Evolutionary conservation across 2,329 filamentous ascomycete species (phyloP).

Genomic region (Pleurostoma richardsiae): DNA sequence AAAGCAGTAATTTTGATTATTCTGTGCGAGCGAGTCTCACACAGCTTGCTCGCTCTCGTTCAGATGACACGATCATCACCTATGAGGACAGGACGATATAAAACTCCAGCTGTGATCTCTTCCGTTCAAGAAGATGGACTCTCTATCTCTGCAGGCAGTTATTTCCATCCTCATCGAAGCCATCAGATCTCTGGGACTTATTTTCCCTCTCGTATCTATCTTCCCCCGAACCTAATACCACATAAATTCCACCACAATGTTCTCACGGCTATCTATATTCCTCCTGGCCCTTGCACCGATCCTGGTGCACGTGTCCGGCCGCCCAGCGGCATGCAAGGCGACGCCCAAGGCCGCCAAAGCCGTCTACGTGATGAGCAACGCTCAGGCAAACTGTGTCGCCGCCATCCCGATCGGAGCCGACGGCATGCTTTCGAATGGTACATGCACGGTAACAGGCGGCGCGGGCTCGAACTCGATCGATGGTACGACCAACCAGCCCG

Average conservation of each 20-base stretch:
- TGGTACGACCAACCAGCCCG: conserved; percentile 26
- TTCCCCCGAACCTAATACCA: no score
- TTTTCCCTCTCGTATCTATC: no score
- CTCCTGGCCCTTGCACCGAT: neutral
- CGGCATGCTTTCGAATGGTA: conserved; percentile 39
- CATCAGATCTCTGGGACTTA: neutral
- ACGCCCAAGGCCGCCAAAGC: conserved; percentile 30
- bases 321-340: neutral
- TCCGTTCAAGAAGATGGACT: no score
- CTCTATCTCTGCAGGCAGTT: no score
- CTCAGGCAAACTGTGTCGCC: conserved; percentile 40
- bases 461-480: conserved; percentile 35
- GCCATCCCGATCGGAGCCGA: conserved; percentile 40
- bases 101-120: no score
- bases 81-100: no score
- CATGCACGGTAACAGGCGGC: conserved; percentile 40
- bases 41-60: no score
- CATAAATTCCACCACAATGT: no score
- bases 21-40: no score
- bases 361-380: conserved; percentile 53
- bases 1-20: no score
- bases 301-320: neutral
- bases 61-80: no score
- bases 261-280: neutral
- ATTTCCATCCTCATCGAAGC: neutral